A percentile compares a stretch with the other conserved stretches of the same genome.
Conservation (phyloP, 441 rosid genomes). For the Erysimum cheiri region DNA sequence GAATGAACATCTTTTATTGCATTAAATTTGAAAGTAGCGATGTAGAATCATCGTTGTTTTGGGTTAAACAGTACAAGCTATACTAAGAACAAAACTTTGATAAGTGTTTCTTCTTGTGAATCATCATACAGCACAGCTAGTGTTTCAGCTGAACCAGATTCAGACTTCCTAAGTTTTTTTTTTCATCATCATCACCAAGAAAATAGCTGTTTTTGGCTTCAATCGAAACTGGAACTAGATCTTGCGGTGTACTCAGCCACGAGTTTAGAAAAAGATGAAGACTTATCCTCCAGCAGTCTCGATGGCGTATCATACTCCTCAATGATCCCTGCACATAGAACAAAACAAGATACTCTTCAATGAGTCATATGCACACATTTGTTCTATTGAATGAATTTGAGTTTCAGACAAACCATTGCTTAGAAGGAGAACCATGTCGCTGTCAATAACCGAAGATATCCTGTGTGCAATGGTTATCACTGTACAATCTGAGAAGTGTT, state of each 20-base stretch:
- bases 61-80: conserved; percentile 4
- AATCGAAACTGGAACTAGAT: conserved; percentile 55
- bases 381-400: neutral
- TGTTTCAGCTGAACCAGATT: conserved; percentile 5
- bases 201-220: neutral
- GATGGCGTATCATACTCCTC: conserved; percentile 74
- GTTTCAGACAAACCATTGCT: conserved; percentile 60
- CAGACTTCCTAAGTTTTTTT: neutral
- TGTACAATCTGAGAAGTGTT: conserved; percentile 72
- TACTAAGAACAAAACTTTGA: conserved; percentile 16
- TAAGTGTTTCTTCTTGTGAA: conserved; percentile 16
- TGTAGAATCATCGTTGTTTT: neutral
- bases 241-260: conserved; percentile 80
- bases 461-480: conserved; percentile 88
- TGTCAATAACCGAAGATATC: conserved; percentile 83
- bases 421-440: conserved; percentile 82
- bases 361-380: neutral
- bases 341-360: neutral
- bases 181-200: conserved; percentile 41
- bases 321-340: conserved; percentile 55
- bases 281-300: conserved; percentile 65
- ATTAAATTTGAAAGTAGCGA: conserved; percentile 15
- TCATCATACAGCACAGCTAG: conserved; percentile 2
- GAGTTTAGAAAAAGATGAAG: conserved; percentile 77
- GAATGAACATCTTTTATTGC: conserved; percentile 6